Base-by-base conservation (phyloP, 1,139 yeast species). In the Kodamaea ohmeri region DNA sequence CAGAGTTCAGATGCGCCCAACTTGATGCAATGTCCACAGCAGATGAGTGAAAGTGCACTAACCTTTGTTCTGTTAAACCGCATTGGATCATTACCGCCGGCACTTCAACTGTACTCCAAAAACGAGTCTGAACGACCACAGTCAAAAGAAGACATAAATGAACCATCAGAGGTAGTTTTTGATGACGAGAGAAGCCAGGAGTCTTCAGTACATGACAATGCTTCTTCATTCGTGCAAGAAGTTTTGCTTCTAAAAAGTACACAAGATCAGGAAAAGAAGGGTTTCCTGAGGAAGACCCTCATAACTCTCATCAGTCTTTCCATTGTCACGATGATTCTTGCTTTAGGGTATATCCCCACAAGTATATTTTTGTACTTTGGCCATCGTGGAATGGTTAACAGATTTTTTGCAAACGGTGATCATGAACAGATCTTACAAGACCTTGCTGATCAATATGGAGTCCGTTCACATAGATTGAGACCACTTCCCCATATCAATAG, bases 291-390 rank as follows among this genome's bases (percentile, higher is more conserved):
- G 37, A 36, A 33, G 25, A 33, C 37, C 11, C 35, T 40, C 26
- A 18, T 38, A 7, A 29, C 39, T 4, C 28, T 38, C 14, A 36
- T 38, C 24, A 3, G 36, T 9, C 37, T 57, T 17, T 25, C 45
- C 9, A 33, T 43, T 13, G 8, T 50, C 2, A 35, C 55, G 7
- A 5, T 50, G 6, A 6, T 56, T n/a, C 36, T 52, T 6, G 34
- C 56, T 14, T 46, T 50, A 7, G 52, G 51, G 1, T 56, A 57
- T 33, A 39, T 57, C 19, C 61, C 66, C 3, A 44, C 52, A 1
- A 40, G 51, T 4, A 45, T 54, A 41, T 52, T 13, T 45, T 60
- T 31, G 42, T 56, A 1, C 40, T 42, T 7, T 65, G 68, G 58
- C 61, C 6, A 42, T 38, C 25, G 30, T 25, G 3, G 34, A 55